phyloP scores from a whole-genome alignment of 169 alveolate genomes.

The Cryptosporidium sp. region DNA sequence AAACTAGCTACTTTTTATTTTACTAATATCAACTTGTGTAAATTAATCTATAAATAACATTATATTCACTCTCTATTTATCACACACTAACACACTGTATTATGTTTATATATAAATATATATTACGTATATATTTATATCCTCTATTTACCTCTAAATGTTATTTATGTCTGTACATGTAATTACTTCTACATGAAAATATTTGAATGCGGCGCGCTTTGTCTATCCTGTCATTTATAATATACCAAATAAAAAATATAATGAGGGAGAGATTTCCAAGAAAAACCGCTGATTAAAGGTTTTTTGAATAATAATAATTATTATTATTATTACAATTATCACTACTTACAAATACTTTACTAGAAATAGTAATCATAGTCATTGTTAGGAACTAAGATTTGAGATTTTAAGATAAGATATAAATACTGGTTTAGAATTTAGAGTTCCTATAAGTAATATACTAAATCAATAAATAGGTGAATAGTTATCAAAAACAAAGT shows the following conservation, averaged over 20 bases:
- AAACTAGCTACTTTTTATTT: too few relatives aligned
- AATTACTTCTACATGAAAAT: too few relatives aligned
- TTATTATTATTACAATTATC: too few relatives aligned
- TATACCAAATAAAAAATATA: too few relatives aligned
- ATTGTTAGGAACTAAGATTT: neutral
- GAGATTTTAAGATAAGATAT: neutral
- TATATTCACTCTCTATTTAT: too few relatives aligned
- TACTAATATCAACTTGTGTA: too few relatives aligned
- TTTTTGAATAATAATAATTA: too few relatives aligned
- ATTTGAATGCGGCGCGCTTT: neutral
- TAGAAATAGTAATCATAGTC: neutral
- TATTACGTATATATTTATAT: too few relatives aligned
- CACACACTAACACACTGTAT: too few relatives aligned
- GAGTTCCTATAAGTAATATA: neutral
- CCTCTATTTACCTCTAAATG: too few relatives aligned
- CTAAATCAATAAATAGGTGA: neutral
- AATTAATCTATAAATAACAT: too few relatives aligned
- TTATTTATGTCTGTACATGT: neutral
- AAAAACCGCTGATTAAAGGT: neutral
- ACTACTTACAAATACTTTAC: neutral
- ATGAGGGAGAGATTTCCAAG: neutral
- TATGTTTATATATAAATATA: too few relatives aligned
- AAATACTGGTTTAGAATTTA: neutral
- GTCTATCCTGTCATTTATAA: neutral
- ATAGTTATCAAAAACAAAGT: neutral